Conservation (phyloP, 2,329 filamentous ascomycete genomes). For the Neurospora crassa region DNA sequence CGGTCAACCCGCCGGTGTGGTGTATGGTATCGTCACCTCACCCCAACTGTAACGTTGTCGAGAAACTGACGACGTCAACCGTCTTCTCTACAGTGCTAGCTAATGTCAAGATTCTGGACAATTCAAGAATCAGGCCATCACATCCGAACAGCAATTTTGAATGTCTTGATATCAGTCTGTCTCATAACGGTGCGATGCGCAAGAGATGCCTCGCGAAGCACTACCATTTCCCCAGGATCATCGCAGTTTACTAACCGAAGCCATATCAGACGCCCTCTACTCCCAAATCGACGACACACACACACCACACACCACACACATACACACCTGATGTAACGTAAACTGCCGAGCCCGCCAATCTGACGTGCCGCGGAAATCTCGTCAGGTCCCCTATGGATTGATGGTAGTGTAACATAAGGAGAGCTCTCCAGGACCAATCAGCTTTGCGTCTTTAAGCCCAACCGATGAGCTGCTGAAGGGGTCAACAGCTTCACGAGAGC, state of each 20-base stretch:
- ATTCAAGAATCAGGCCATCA: background rate
- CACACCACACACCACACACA: background rate
- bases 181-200: background rate
- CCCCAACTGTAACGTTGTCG: background rate
- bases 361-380: background rate
- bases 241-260: background rate
- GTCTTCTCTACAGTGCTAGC: background rate
- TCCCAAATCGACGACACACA: background rate
- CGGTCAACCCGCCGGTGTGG: background rate
- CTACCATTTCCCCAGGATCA: background rate
- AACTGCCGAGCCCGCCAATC: background rate
- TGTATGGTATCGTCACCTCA: background rate
- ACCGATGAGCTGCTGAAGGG: background rate
- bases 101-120: background rate
- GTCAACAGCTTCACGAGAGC: background rate
- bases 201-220: background rate
- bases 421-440: background rate
- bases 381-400: background rate
- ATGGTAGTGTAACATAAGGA: background rate
- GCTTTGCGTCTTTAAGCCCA: background rate
- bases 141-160: background rate
- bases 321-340: background rate
- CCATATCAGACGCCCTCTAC: background rate
- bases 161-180: background rate
- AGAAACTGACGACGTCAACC: background rate